These are phyloP conservation scores for Prunus salicina DNA, from an alignment of 306 rosid species.

Conservation along the genomic window DNA sequence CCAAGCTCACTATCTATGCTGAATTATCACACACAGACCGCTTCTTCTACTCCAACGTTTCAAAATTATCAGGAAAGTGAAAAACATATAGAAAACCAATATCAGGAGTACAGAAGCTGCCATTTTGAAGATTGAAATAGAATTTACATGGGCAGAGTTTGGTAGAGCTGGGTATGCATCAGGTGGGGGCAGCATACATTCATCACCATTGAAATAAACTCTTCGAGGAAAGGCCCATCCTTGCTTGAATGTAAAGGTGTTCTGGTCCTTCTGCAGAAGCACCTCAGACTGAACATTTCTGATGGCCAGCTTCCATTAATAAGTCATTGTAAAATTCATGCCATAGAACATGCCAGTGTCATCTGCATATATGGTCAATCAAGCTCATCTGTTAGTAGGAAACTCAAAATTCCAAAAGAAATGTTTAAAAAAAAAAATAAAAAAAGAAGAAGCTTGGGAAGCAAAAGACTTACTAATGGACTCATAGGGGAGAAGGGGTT, in stretches of 20 bases:
- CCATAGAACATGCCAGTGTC: slow-evolving; percentile 97
- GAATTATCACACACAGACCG: slow-evolving; percentile 6
- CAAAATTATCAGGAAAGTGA: slow-evolving; percentile 3
- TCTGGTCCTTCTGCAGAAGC: slow-evolving; percentile 68
- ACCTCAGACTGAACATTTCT: slow-evolving; percentile 85
- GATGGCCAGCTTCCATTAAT: slow-evolving; percentile 78
- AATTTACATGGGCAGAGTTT: slow-evolving; percentile 46
- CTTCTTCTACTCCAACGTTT: slow-evolving; percentile 1
- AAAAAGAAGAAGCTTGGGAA: background rate
- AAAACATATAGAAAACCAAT: slow-evolving; percentile 34
- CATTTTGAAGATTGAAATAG: slow-evolving; percentile 17
- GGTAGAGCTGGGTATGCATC: slow-evolving; percentile 81
- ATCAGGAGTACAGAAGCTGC: slow-evolving; percentile 31
- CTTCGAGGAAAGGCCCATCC: slow-evolving; percentile 98
- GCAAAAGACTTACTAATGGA: slow-evolving; percentile 64
- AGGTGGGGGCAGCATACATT: slow-evolving; percentile 88
- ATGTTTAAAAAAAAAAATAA: no score
- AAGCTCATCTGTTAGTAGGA: background rate
- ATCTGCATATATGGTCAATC: slow-evolving; percentile 48
- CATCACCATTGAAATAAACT: slow-evolving; percentile 89
- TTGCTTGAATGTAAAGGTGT: slow-evolving; percentile 71
- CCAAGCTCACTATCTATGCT: background rate
- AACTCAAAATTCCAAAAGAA: background rate
- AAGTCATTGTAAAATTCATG: slow-evolving; percentile 84
- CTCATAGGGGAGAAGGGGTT: slow-evolving; percentile 77